These are phyloP conservation scores for Sanchytrium tribonematis DNA, from an alignment of 371 early-diverging fungal genomes.

Conservation along the genomic window DNA sequence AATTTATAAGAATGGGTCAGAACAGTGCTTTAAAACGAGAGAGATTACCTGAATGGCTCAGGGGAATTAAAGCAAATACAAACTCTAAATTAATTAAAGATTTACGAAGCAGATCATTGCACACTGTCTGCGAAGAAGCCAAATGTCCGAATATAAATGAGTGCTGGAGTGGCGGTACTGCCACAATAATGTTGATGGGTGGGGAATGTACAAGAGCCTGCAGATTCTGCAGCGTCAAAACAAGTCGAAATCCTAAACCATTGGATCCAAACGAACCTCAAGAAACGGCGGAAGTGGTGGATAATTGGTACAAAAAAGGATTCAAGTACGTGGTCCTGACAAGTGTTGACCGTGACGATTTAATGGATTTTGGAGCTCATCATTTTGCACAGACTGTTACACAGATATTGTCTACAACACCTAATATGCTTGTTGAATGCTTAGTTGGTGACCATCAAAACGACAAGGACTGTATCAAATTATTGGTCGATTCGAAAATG, in stretches of 20 bases:
- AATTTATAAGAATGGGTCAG: background rate
- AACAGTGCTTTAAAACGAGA: constrained; percentile 11
- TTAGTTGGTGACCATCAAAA: constrained; percentile 85
- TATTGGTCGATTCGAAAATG: constrained; percentile 58
- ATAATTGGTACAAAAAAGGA: constrained; percentile 42
- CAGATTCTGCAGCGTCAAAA: constrained; percentile 92
- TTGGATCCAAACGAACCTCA: constrained; percentile 78
- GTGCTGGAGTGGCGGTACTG: constrained; percentile 95
- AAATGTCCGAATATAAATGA: constrained; percentile 90
- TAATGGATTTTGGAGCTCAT: constrained; percentile 64
- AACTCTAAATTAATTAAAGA: constrained; percentile 12
- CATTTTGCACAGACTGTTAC: constrained; percentile 78
- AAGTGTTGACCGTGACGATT: constrained; percentile 82
- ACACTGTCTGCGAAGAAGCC: constrained; percentile 62
- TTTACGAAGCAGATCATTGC: background rate
- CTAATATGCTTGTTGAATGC: constrained; percentile 77
- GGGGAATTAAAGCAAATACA: constrained; percentile 70
- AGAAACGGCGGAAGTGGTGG: constrained; percentile 73
- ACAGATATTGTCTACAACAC: constrained; percentile 54
- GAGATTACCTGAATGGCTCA: constrained; percentile 72
- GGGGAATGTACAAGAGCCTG: constrained; percentile 94
- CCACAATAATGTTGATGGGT: constrained; percentile 97
- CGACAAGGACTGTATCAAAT: constrained; percentile 36
- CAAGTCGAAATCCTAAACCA: constrained; percentile 53
- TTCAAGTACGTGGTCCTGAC: constrained; percentile 88